phyloP scores from a whole-genome alignment of 176 grass and related monocot species.

The Oryza nivara region DNA sequence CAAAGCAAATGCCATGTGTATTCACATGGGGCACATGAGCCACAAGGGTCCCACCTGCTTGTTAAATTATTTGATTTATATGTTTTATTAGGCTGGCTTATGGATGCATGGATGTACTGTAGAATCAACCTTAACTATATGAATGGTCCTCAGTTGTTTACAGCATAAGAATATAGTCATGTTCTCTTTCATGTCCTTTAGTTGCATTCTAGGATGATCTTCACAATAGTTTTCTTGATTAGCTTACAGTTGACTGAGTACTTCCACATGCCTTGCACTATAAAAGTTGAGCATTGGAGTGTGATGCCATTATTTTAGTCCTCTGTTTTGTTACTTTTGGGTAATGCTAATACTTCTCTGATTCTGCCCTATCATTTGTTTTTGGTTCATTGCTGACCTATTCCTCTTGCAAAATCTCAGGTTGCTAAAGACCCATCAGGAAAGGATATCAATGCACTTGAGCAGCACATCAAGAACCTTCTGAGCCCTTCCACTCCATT shows the following conservation, averaged over 20 bases:
- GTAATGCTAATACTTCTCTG: background rate
- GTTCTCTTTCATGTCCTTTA: constrained; percentile 21
- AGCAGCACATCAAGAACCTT: constrained; percentile 71
- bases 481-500: constrained; percentile 70
- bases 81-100: background rate
- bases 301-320: constrained; percentile 18
- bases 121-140: constrained; percentile 4
- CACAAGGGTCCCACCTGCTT: background rate
- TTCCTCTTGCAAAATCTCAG: constrained; percentile 33
- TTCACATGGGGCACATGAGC: background rate
- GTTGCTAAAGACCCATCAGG: constrained; percentile 74
- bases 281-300: constrained; percentile 14
- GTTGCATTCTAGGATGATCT: background rate
- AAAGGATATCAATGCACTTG: constrained; percentile 73
- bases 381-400: background rate
- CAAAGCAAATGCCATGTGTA: background rate
- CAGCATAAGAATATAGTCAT: constrained; percentile 1
- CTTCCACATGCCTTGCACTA: background rate
- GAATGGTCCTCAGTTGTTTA: background rate
- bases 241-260: background rate
- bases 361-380: background rate
- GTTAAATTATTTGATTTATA: constrained; percentile 20
- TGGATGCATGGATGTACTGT: background rate
- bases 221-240: background rate
- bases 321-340: background rate